Conservation (phyloP, 2,329 filamentous ascomycete species). For the Exophiala xenobiotica region DNA sequence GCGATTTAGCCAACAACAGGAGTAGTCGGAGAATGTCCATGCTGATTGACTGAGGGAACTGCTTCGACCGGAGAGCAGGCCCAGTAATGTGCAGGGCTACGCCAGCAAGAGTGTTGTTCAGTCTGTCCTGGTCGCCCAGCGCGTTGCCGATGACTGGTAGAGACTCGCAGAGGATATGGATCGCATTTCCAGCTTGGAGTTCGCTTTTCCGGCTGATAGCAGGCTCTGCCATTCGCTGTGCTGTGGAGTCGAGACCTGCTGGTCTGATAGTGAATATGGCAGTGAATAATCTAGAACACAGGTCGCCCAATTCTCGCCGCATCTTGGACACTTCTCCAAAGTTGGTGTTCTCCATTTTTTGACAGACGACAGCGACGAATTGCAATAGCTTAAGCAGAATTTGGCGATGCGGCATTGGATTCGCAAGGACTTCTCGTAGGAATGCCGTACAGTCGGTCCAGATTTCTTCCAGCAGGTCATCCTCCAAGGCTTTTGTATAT, state of each 20-base stretch:
- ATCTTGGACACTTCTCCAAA: conserved; percentile 93
- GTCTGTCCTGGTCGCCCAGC: conserved; percentile 80
- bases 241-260: conserved; percentile 62
- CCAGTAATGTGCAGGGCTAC: conserved; percentile 82
- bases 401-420: conserved; percentile 92
- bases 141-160: conserved; percentile 80
- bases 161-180: conserved; percentile 74
- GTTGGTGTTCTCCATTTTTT: conserved; percentile 96
- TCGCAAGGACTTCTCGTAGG: conserved; percentile 81
- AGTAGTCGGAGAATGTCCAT: conserved; percentile 69
- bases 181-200: conserved; percentile 62
- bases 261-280: conserved; percentile 93
- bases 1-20: conserved; percentile 72
- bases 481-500: conserved; percentile 85
- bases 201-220: conserved; percentile 32
- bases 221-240: conserved; percentile 19
- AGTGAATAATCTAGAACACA: conserved; percentile 81
- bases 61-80: conserved; percentile 77
- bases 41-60: conserved; percentile 82
- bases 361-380: conserved; percentile 83
- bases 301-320: conserved; percentile 83
- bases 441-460: conserved; percentile 95
- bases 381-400: conserved; percentile 82
- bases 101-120: conserved; percentile 71
- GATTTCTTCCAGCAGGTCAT: conserved; percentile 97